A percentile compares a stretch with the other conserved stretches of the same genome.
phyloP scores from a whole-genome alignment of 345 rosid species.

The Gossypium rotundifolium region DNA sequence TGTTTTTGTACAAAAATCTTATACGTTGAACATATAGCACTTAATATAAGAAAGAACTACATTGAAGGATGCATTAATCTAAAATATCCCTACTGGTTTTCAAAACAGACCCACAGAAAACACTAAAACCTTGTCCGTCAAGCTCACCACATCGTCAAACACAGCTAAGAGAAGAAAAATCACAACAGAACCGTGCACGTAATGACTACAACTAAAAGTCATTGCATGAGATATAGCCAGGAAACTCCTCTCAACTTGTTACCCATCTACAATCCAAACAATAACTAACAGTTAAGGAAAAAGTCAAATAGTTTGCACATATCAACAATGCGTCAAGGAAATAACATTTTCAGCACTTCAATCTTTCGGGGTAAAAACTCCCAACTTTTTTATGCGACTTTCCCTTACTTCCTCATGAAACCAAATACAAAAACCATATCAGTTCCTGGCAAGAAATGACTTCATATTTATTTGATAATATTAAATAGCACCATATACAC shows the following conservation, averaged over 20 bases:
- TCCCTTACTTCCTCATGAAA: neutral
- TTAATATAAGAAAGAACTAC: neutral
- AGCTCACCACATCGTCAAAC: neutral
- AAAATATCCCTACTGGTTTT: neutral
- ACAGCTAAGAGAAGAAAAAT: neutral
- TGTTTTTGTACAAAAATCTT: neutral
- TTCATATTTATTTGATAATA: neutral
- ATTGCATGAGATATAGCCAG: neutral
- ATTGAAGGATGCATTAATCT: too few relatives aligned
- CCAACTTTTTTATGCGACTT: constrained; percentile 3
- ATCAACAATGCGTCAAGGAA: neutral
- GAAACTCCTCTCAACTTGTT: too few relatives aligned
- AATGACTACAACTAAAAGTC: neutral
- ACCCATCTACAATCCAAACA: too few relatives aligned
- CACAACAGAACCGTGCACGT: neutral
- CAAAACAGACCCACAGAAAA: neutral
- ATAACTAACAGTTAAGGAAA: too few relatives aligned
- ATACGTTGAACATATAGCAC: neutral
- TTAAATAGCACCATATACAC: constrained; percentile 12
- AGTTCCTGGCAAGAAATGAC: neutral
- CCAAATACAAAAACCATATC: neutral
- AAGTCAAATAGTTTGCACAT: too few relatives aligned
- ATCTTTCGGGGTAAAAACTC: neutral
- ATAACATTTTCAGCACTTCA: neutral
- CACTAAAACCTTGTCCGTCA: neutral